These are phyloP conservation scores for Tripterygium wilfordii DNA, from an alignment of 177 flowering plant species.

Conservation along the genomic window DNA sequence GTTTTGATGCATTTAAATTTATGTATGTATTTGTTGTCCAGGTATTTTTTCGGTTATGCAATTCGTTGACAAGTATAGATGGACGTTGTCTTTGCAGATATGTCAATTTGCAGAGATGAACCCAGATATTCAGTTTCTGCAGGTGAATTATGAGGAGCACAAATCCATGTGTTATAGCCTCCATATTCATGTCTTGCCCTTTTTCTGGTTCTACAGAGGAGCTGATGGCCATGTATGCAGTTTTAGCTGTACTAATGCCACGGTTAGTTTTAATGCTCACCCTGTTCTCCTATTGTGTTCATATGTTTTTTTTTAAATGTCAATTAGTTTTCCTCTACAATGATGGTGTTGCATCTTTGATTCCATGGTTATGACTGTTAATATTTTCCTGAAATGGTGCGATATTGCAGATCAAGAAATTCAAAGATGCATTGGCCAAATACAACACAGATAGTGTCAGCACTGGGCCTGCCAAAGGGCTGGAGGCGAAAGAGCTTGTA, in stretches of 20 bases:
- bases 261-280: conserved; percentile 40
- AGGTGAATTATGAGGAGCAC: conserved; percentile 75
- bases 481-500: conserved; percentile 72
- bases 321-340: too few species aligned
- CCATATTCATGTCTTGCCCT: conserved; percentile 82
- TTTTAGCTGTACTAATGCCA: conserved; percentile 91
- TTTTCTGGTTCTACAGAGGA: conserved; percentile 86
- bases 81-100: conserved; percentile 57
- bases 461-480: conserved; percentile 68
- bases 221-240: conserved; percentile 84
- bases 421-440: conserved; percentile 74
- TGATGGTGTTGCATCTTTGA: too few species aligned
- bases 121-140: conserved; percentile 68
- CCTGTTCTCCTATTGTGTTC: not conserved
- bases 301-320: too few species aligned
- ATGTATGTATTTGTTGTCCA: not conserved
- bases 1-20: not conserved
- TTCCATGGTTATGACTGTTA: too few species aligned
- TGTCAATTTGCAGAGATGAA: conserved; percentile 85
- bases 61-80: too few species aligned
- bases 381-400: too few species aligned
- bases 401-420: conserved; percentile 75
- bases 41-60: not conserved
- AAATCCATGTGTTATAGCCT: conserved; percentile 85
- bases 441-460: conserved; percentile 61